phyloP scores from a whole-genome alignment of 2,329 filamentous ascomycete genomes.

The Harringtonia lauricola region DNA sequence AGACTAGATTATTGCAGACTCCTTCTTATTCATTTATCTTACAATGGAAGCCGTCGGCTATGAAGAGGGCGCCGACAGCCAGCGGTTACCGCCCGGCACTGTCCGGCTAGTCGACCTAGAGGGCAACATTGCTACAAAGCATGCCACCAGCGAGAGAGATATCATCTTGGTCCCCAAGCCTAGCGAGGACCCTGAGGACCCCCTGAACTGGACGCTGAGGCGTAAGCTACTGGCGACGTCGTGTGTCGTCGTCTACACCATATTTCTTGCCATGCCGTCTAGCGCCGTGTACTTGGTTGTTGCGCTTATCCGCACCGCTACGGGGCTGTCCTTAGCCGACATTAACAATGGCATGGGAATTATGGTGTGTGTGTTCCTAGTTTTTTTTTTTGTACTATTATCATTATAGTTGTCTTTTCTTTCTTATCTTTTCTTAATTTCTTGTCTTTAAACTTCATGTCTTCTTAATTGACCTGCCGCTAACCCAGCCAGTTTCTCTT shows the following conservation, averaged over 20 bases:
- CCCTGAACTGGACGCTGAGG: conserved; percentile 23
- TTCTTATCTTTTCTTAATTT: not conserved
- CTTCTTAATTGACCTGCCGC: too few relatives aligned
- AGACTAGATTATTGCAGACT: too few relatives aligned
- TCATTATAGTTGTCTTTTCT: not conserved
- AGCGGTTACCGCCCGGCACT: conserved; percentile 23
- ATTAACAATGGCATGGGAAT: conserved; percentile 4
- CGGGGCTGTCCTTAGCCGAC: conserved; percentile 1
- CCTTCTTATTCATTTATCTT: too few relatives aligned
- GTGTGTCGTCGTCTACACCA: conserved; percentile 22
- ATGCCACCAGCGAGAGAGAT: conserved; percentile 22
- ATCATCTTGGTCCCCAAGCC: conserved; percentile 29
- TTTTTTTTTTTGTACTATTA: too few relatives aligned
- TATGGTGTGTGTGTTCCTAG: too few relatives aligned
- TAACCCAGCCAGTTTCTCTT: conserved; percentile 20
- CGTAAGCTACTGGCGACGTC: conserved; percentile 21
- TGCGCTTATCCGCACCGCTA: not conserved
- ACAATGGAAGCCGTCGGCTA: too few relatives aligned
- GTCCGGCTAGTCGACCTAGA: conserved; percentile 29
- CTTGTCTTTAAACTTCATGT: too few relatives aligned
- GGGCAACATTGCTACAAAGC: conserved; percentile 13
- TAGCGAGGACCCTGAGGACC: conserved; percentile 24
- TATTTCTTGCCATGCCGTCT: conserved; percentile 31
- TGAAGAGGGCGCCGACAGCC: conserved; percentile 3
- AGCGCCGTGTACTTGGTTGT: conserved; percentile 18